A percentile compares a stretch with the other conserved stretches of the same genome.
phyloP scores from a whole-genome alignment of 371 early-diverging fungal genomes.

The Funneliformis caledonium region DNA sequence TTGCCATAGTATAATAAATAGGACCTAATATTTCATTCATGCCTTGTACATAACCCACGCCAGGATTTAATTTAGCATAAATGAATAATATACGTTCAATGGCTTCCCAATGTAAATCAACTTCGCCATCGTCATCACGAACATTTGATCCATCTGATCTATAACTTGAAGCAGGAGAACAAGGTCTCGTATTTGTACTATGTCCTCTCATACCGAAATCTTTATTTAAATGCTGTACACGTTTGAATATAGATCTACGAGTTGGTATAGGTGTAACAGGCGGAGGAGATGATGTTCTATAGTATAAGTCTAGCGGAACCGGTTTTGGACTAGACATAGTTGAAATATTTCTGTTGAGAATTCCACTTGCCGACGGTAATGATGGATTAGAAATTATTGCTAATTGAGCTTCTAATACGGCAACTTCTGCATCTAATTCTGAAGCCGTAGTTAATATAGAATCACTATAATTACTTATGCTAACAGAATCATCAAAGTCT shows the following conservation, averaged over 20 bases:
- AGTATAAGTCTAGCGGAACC: not conserved
- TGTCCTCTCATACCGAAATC: conserved; percentile 60
- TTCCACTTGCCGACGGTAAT: not conserved
- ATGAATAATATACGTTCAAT: conserved; percentile 84
- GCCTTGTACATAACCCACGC: conserved; percentile 89
- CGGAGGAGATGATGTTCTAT: not conserved
- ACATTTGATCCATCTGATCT: conserved; percentile 20
- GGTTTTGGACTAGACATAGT: not conserved
- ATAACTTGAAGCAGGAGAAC: conserved; percentile 18
- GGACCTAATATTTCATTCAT: conserved; percentile 90
- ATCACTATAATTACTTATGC: conserved; percentile 24
- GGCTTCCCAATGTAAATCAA: conserved; percentile 82
- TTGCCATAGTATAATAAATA: conserved; percentile 81
- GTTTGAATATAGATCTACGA: conserved; percentile 67
- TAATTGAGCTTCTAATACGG: conserved; percentile 18
- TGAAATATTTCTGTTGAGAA: not conserved
- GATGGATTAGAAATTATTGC: not conserved
- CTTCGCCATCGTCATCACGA: conserved; percentile 17
- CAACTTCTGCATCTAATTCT: conserved; percentile 13
- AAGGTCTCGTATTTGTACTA: conserved; percentile 44
- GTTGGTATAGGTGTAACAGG: conserved; percentile 56
- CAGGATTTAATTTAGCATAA: conserved; percentile 84
- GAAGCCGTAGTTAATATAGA: not conserved
- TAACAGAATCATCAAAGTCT: not conserved
- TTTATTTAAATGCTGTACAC: conserved; percentile 66